phyloP scores from a whole-genome alignment of 192 early-diverging fungal species.

The Coemansia sp. region DNA sequence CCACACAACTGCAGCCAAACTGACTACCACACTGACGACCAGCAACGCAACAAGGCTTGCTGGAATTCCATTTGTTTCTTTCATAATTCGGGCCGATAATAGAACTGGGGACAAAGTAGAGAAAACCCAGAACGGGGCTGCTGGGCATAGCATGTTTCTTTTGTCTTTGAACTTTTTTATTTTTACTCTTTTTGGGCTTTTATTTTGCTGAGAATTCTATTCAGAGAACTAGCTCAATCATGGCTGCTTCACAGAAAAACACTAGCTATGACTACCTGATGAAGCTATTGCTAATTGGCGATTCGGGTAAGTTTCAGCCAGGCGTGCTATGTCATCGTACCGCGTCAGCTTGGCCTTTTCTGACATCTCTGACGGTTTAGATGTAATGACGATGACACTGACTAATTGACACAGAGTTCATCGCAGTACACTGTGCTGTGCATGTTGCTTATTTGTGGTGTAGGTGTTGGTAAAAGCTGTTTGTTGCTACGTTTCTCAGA shows the following conservation, averaged over 20 bases:
- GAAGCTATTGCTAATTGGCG: slow-evolving; percentile 96
- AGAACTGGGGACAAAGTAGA: not conserved
- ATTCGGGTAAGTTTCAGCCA: slow-evolving; percentile 72
- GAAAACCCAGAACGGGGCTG: not conserved
- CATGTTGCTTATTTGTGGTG: slow-evolving; percentile 97
- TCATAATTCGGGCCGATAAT: not conserved
- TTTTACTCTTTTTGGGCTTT: not conserved
- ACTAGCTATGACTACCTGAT: slow-evolving; percentile 99
- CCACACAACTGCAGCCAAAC: slow-evolving; percentile 44
- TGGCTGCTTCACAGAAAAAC: slow-evolving; percentile 66
- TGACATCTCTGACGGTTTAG: too few species aligned
- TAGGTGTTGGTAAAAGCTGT: slow-evolving; percentile 97
- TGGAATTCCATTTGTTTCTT: slow-evolving; percentile 11
- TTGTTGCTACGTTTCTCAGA: slow-evolving; percentile 96
- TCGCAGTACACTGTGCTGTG: slow-evolving; percentile 67
- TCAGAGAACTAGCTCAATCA: slow-evolving; percentile 10
- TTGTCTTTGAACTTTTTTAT: slow-evolving; percentile 1
- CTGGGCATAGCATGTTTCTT: not conserved
- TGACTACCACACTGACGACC: slow-evolving; percentile 39
- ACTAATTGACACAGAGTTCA: not conserved
- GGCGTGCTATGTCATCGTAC: not conserved
- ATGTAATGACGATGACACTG: too few species aligned
- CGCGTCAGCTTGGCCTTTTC: too few species aligned
- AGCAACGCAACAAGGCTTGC: slow-evolving; percentile 40
- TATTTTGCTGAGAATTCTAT: not conserved